phyloP scores from a whole-genome alignment of 2,329 filamentous ascomycete genomes.

The Chalaropsis thielavioides region DNA sequence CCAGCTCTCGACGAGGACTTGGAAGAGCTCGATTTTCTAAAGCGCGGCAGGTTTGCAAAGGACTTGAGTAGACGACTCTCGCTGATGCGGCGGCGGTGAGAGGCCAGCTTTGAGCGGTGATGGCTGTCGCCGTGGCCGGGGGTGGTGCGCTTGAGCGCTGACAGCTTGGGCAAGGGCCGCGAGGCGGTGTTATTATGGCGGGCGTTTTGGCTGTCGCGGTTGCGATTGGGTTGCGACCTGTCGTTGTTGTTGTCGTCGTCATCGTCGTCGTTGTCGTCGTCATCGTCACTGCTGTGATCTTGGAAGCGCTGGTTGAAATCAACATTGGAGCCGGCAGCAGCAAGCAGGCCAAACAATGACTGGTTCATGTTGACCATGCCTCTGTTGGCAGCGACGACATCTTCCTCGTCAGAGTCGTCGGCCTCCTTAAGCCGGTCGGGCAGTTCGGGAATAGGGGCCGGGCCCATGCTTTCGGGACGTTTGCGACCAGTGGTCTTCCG shows the following conservation, averaged over 20 bases:
- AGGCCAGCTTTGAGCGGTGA: background rate
- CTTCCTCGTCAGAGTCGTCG: constrained; percentile 36
- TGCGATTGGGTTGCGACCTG: too few species aligned
- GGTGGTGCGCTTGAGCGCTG: constrained; percentile 26
- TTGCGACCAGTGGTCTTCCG: background rate
- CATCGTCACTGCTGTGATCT: constrained; percentile 66
- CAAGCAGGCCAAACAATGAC: constrained; percentile 85
- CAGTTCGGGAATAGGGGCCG: background rate
- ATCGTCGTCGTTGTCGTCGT: constrained; percentile 37
- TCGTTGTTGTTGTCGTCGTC: too few species aligned
- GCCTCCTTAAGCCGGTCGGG: background rate
- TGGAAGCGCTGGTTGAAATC: constrained; percentile 74
- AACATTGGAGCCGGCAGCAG: constrained; percentile 67
- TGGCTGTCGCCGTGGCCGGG: background rate
- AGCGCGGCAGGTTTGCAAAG: constrained; percentile 42
- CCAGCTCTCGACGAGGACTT: constrained; percentile 4
- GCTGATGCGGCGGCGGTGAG: constrained; percentile 30
- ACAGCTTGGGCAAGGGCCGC: constrained; percentile 27
- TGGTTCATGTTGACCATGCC: constrained; percentile 67
- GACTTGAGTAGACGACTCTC: constrained; percentile 52
- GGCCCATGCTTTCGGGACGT: constrained; percentile 10
- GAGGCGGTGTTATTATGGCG: too few species aligned
- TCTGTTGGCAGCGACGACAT: constrained; percentile 31
- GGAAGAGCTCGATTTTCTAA: constrained; percentile 28
- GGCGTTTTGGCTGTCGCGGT: too few species aligned